phyloP scores from a whole-genome alignment of 768 basidiomycete genomes.

The Dacryopinax primogenitus region DNA sequence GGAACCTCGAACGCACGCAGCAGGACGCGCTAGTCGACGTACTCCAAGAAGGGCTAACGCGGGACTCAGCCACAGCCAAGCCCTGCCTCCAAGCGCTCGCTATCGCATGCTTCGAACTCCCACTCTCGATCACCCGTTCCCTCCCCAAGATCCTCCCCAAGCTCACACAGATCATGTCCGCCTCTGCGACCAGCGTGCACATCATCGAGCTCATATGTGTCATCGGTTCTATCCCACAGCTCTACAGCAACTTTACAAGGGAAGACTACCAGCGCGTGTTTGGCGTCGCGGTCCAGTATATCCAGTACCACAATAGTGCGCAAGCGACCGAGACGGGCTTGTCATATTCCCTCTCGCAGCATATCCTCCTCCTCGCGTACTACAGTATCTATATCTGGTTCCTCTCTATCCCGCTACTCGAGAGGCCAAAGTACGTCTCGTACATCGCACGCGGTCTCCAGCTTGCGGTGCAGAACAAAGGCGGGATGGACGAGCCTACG shows the following conservation, averaged over 20 bases:
- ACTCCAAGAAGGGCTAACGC: slow-evolving; percentile 32
- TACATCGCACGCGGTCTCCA: slow-evolving; percentile 80
- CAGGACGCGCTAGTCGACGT: slow-evolving; percentile 31
- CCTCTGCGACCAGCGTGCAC: slow-evolving; percentile 85
- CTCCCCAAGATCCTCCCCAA: slow-evolving; percentile 72
- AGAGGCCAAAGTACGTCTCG: slow-evolving; percentile 66
- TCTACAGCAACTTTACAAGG: slow-evolving; percentile 86
- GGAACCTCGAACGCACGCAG: slow-evolving; percentile 48
- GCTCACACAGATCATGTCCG: slow-evolving; percentile 87
- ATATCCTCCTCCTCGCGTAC: slow-evolving; percentile 80
- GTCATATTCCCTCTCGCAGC: slow-evolving; percentile 81
- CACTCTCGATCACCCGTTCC: slow-evolving; percentile 62
- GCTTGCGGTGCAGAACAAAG: slow-evolving; percentile 65
- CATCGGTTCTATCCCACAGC: slow-evolving; percentile 60
- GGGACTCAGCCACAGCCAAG: slow-evolving; percentile 63
- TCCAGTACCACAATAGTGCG: slow-evolving; percentile 71
- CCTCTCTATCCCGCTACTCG: slow-evolving; percentile 66
- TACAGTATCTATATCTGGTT: slow-evolving; percentile 93
- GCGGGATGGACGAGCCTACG: slow-evolving; percentile 69
- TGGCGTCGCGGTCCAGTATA: slow-evolving; percentile 83
- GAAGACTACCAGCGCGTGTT: slow-evolving; percentile 87
- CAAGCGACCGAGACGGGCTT: slow-evolving; percentile 32
- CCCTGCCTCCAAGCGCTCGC: slow-evolving; percentile 83
- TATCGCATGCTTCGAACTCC: slow-evolving; percentile 76
- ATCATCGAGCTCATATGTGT: slow-evolving; percentile 85